A percentile compares a stretch with the other conserved stretches of the same genome.
Conservation (phyloP, 164 flowering plant genomes). For the Taxillus chinensis region DNA sequence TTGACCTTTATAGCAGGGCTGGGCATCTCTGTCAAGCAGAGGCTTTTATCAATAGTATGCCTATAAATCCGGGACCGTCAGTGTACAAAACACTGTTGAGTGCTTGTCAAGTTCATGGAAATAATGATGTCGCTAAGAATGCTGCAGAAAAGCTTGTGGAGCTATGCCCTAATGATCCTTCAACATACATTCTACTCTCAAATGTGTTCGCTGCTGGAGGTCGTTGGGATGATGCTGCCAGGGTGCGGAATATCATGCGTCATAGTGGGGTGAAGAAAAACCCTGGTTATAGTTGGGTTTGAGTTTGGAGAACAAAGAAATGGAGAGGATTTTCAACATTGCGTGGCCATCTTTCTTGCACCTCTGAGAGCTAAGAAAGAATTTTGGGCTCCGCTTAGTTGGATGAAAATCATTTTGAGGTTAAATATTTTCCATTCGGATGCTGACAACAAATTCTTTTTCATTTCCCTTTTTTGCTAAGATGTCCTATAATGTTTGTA, state of each 20-base stretch:
- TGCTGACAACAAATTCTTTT: no score
- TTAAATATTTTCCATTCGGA: no score
- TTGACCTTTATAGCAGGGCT: constrained; percentile 44
- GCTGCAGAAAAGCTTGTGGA: constrained; percentile 28
- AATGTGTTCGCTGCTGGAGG: constrained; percentile 28
- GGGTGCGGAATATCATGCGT: constrained; percentile 31
- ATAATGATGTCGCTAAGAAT: constrained; percentile 29
- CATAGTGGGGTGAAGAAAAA: constrained; percentile 32
- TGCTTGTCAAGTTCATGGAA: constrained; percentile 42
- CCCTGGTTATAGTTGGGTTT: constrained; percentile 49
- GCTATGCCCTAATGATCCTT: constrained; percentile 38
- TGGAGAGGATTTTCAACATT: background rate
- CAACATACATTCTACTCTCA: constrained; percentile 36
- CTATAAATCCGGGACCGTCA: constrained; percentile 31
- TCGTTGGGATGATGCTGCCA: constrained; percentile 37
- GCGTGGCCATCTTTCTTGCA: no score
- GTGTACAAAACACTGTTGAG: constrained; percentile 35
- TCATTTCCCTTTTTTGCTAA: no score
- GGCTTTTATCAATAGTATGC: constrained; percentile 32
- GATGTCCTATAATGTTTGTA: no score
- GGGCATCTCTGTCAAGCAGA: constrained; percentile 41
- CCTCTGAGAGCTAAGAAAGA: no score
- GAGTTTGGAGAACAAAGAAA: background rate
- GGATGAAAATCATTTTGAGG: no score
- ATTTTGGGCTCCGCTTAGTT: no score